Base-by-base conservation (phyloP, 768 basidiomycete genomes). In the Lentinula detonsa region DNA sequence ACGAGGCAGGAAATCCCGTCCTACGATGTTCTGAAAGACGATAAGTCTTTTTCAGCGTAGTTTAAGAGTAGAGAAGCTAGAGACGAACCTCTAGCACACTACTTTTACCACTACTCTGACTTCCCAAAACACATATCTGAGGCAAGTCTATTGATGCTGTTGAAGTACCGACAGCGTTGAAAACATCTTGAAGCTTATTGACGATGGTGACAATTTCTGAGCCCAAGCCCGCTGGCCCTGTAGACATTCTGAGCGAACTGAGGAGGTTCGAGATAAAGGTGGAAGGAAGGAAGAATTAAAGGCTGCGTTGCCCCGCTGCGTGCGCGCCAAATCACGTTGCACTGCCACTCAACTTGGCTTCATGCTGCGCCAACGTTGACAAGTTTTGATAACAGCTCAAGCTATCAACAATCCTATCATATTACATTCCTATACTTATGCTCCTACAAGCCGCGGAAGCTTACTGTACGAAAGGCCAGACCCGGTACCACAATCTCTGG, bases 1-100 rank as follows among this genome's bases (percentile, higher is more conserved):
- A 81, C 97, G 91, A 75, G 97, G 97, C 71, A 99, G 73, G 81
- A 99, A 99, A 75, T 99, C 97, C 66, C 96, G 86, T 62, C 97
- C 97, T 59, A 98, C 95, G 66, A 98, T 95, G 77, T 98, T 97
- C 94, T 96, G 63, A 37, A 51, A 59, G 21, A 11, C 60, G 43
- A 52, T 51, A 37, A 7, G 43, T 21, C 11, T 35, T 1, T 37
- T 39, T 52, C 39, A 60, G 31, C 10, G 16, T 3, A 15, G 31
- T 16, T 49, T 2, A 9, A 21, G 5, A 59, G 28, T 4, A 49
- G 16, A 37, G 28, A 46, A 56, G 31, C 16, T 39, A 39, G 9
- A 55, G 49, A 65, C 81, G 61, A 66, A 91, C 91, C 87, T 94
- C 92, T 45, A 94, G 82, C 55, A 94, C 92, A 76, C 90, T 91